Conservation (phyloP, 495 filamentous ascomycete genomes). For the Talaromyces adpressus region DNA sequence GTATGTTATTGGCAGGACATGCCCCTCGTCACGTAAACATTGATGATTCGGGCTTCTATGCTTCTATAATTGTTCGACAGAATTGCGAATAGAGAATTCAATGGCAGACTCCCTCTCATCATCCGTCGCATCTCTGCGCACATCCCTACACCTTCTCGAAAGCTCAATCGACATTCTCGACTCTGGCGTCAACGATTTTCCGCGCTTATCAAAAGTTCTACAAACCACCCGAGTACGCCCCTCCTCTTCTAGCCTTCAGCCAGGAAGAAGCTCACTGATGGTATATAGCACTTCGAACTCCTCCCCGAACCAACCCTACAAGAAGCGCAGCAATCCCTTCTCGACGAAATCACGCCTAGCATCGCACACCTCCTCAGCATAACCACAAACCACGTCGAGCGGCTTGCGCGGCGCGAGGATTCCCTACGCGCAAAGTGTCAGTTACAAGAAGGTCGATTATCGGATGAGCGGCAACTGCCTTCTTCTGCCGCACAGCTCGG, state of each 20-base stretch:
- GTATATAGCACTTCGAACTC: constrained; percentile 69
- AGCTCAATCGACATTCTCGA: constrained; percentile 68
- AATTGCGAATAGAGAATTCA: constrained; percentile 6
- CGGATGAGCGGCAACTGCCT: constrained; percentile 19
- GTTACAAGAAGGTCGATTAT: constrained; percentile 61
- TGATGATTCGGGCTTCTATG: constrained; percentile 1
- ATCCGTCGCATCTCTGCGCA: constrained; percentile 64
- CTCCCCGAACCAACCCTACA: constrained; percentile 61
- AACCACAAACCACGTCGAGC: constrained; percentile 61
- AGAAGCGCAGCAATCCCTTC: constrained; percentile 60
- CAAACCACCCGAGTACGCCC: constrained; percentile 57
- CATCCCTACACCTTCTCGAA: constrained; percentile 64
- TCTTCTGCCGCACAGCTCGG: not conserved
- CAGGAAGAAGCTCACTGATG: not conserved
- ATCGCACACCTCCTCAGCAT: constrained; percentile 58
- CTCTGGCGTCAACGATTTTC: constrained; percentile 65
- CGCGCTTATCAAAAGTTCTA: constrained; percentile 63
- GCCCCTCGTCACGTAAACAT: constrained; percentile 24
- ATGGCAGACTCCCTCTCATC: constrained; percentile 48
- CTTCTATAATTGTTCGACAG: not conserved
- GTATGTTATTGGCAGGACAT: not conserved
- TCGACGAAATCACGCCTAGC: constrained; percentile 69
- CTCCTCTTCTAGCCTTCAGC: not conserved
- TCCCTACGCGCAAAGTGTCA: constrained; percentile 63
- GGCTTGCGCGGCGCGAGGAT: constrained; percentile 63